Percentiles rank a stretch among this genome's conserved stretches.
These are phyloP conservation scores for Panus rudis DNA, from an alignment of 768 basidiomycete genomes.

Conservation along the genomic window DNA sequence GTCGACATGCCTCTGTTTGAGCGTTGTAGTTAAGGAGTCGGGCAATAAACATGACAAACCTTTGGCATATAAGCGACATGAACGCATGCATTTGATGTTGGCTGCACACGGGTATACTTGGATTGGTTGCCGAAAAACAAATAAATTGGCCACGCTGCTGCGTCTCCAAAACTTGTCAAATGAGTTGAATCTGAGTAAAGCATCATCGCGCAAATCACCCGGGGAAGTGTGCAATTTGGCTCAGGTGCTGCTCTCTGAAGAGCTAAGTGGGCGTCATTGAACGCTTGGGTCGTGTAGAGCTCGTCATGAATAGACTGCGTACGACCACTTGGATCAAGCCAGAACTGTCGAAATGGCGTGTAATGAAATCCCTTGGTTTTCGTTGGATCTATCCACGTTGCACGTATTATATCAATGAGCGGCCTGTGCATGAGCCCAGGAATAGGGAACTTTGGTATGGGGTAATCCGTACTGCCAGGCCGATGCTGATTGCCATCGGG, in stretches of 20 bases:
- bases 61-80: slow-evolving; percentile 17
- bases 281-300: slow-evolving; percentile 14
- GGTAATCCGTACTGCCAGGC: background rate
- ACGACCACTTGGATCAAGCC: background rate
- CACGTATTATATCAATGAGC: background rate
- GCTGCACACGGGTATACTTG: slow-evolving; percentile 6
- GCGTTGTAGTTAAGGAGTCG: background rate
- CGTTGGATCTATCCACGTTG: background rate
- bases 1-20: background rate
- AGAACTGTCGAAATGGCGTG: slow-evolving; percentile 3
- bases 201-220: slow-evolving; percentile 15
- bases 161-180: slow-evolving; percentile 14
- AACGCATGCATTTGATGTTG: slow-evolving; percentile 9
- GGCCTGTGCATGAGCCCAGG: background rate
- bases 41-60: background rate
- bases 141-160: slow-evolving; percentile 13
- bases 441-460: slow-evolving; percentile 1
- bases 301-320: slow-evolving; percentile 16
- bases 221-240: slow-evolving; percentile 8
- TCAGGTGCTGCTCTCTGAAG: slow-evolving; percentile 9
- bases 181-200: slow-evolving; percentile 23
- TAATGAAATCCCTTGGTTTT: background rate
- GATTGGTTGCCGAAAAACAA: slow-evolving; percentile 6
- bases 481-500: slow-evolving; percentile 5
- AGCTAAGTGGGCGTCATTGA: slow-evolving; percentile 12